Evolutionary conservation across 2,329 filamentous ascomycete genomes (phyloP), one percentile per base, ranked within the genome.

Genomic region (Penicillium sp.): DNA sequence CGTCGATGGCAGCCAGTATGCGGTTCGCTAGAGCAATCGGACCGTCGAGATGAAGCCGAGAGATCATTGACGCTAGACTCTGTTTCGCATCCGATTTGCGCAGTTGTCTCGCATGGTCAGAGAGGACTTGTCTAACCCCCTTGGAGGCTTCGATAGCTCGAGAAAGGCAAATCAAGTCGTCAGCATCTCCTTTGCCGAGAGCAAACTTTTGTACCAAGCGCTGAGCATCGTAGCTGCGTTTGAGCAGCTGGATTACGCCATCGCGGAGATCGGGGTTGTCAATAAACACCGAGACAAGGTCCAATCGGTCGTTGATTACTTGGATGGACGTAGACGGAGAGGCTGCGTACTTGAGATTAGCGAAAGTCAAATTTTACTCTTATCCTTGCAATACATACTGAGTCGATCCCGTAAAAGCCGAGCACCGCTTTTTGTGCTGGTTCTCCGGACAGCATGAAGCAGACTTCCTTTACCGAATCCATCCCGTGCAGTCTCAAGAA

Each of bases 201-300:
- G 94, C 91, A 75, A 99, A 98, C 74, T 95, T 97, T 72, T 98
- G 95, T 1, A 97, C 88, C 3, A 99, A 83, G 1, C 95, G 90
- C 72, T 96, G 90, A 2, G 92, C 92, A 78, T 99, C 95, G 69
- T 92, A 89, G 56, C 89, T 94, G 26, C 87, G 85, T 64, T 88
- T 86, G 2, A 99, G 82, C 2, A 96, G 81, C 17, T 86, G 75
- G 1, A 88, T 80, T 26, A 96, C 80, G 47, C 86, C 83, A 67
- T 96, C 91, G 45, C 91, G 87, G 6, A 97, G 82, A 44, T 88
- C 80, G 22, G 85, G 82, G 61, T 90, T 81, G 1, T 85, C 79
- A 5, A 94, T 81, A 74, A 98, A 91, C 49, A 87, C 84, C 22
- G 90, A 85, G 4, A 97, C 93, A 0, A 98, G 83, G 70, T 97